These are phyloP conservation scores for Hypomyces rosellus DNA, from an alignment of 2,329 filamentous ascomycete species.

Conservation along the genomic window DNA sequence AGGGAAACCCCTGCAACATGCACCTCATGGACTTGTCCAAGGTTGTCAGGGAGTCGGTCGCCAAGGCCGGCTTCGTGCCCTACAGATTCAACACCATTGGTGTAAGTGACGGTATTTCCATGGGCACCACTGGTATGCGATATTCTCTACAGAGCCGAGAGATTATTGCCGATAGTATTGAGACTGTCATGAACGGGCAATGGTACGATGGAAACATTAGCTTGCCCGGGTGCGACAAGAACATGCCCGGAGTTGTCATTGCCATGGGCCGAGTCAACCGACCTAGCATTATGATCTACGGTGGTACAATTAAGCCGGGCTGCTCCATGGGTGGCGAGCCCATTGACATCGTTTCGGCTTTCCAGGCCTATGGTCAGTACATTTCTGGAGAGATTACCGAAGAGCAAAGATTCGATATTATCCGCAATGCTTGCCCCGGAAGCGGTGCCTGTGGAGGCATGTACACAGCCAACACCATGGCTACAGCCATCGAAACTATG, in stretches of 20 bases:
- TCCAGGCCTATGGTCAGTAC: conserved; percentile 96
- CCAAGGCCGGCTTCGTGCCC: conserved; percentile 71
- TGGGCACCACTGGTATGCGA: conserved; percentile 96
- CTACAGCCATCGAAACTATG: conserved; percentile 83
- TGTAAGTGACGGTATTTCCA: conserved; percentile 94
- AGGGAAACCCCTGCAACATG: conserved; percentile 99
- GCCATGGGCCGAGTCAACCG: conserved; percentile 94
- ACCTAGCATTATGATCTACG: conserved; percentile 95
- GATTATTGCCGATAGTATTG: conserved; percentile 95
- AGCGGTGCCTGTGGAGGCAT: conserved; percentile 72
- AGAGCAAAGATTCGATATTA: conserved; percentile 88
- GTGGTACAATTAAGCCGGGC: conserved; percentile 87
- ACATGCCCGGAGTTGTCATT: conserved; percentile 91
- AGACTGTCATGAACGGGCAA: conserved; percentile 98
- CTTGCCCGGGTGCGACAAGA: conserved; percentile 97
- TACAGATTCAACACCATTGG: conserved; percentile 99
- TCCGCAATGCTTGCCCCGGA: conserved; percentile 71
- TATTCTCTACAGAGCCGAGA: conserved; percentile 92
- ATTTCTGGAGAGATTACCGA: conserved; percentile 87
- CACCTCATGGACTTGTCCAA: conserved; percentile 86
- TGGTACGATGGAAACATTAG: conserved; percentile 99
- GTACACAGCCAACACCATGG: conserved; percentile 95
- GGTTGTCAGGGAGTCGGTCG: conserved; percentile 57
- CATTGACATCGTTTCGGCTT: conserved; percentile 94
- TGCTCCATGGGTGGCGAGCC: conserved; percentile 69